Percentiles rank a stretch among this genome's conserved stretches.
Evolutionary conservation across 176 grass and related monocot genomes (phyloP).

Genomic region (Ensete ventricosum): DNA sequence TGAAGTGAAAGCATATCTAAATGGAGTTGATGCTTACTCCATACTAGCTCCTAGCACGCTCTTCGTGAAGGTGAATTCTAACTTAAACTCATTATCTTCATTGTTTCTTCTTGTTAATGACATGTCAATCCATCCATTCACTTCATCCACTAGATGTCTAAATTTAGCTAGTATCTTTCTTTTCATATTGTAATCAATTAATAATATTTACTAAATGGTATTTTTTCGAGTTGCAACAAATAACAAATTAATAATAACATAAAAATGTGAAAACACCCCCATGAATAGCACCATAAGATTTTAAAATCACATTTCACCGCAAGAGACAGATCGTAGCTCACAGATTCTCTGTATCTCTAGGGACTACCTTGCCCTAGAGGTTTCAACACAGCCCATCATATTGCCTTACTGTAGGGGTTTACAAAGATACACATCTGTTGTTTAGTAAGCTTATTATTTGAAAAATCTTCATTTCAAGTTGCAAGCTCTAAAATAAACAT

Average conservation of each 20-base stretch:
- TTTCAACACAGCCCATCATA: too few species aligned
- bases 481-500: too few species aligned
- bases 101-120: neutral
- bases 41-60: slow-evolving; percentile 92
- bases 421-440: neutral
- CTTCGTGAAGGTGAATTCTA: slow-evolving; percentile 70
- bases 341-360: too few species aligned
- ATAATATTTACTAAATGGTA: neutral
- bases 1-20: slow-evolving; percentile 99
- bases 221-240: neutral
- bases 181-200: neutral
- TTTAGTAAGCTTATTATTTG: too few species aligned
- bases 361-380: too few species aligned
- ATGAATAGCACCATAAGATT: too few species aligned
- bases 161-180: neutral
- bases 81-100: neutral
- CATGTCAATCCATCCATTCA: neutral
- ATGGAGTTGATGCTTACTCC: slow-evolving; percentile 84
- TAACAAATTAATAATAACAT: too few species aligned
- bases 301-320: too few species aligned
- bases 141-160: neutral
- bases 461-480: too few species aligned
- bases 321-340: too few species aligned
- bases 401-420: too few species aligned
- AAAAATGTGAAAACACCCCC: too few species aligned